A percentile compares a stretch with the other conserved stretches of the same genome.
Evolutionary conservation across 225 moss, liverwort and hornwort genomes (phyloP).

Genomic region (Bryum argenteum): DNA sequence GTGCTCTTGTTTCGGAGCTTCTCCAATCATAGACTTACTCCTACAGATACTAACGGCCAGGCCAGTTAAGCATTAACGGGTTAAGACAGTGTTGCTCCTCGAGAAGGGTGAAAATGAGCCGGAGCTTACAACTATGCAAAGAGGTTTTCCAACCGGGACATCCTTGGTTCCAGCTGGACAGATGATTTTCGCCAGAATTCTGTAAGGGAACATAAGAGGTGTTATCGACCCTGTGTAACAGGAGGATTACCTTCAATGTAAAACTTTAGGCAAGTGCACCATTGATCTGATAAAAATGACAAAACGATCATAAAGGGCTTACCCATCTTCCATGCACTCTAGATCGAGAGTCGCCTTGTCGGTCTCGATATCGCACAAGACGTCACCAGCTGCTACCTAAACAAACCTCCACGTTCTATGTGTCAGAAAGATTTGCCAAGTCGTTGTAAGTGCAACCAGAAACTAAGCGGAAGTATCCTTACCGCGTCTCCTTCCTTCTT

Average conservation of each 20-base stretch:
- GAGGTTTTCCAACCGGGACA: conserved; percentile 77
- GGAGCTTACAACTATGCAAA: conserved; percentile 81
- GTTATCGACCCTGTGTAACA: conserved; percentile 5
- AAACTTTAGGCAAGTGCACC: conserved; percentile 7
- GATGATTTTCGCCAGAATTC: conserved; percentile 86
- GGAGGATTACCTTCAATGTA: conserved; percentile 3
- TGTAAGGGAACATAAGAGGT: conserved; percentile 38
- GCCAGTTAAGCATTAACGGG: background rate
- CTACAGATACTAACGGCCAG: background rate
- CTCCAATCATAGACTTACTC: background rate
- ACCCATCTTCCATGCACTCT: conserved; percentile 99
- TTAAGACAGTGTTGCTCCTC: conserved; percentile 8
- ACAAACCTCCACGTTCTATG: conserved; percentile 11
- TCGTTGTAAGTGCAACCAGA: conserved; percentile 4
- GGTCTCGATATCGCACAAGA: conserved; percentile 92
- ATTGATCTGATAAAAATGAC: background rate
- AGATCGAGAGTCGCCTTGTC: conserved; percentile 97
- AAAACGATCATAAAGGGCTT: conserved; percentile 21
- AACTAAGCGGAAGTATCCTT: conserved; percentile 5
- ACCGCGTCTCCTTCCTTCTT: conserved; percentile 93
- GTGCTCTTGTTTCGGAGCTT: background rate
- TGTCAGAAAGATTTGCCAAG: background rate
- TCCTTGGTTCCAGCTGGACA: conserved; percentile 83
- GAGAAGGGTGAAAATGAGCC: background rate
- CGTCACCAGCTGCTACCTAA: conserved; percentile 88